Base-by-base conservation (phyloP, 495 filamentous ascomycete species). In the Terfezia boudieri region DNA sequence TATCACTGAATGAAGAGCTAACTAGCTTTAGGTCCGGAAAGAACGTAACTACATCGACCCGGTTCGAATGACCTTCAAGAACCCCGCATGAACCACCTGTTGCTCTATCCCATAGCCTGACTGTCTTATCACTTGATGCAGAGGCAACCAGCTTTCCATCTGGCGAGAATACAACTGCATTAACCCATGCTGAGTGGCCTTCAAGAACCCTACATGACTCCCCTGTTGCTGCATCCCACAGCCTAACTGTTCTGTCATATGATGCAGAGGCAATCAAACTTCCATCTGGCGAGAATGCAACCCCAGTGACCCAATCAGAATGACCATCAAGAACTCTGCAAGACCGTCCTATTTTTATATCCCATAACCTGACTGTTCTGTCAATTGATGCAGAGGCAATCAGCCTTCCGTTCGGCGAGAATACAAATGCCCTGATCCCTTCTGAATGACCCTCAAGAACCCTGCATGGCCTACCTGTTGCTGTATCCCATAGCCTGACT, bases 261-360 rank as follows among this genome's bases (percentile, higher is more conserved):
- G 64, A 69, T 17, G 51, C 61, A 9, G 68, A 70, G 11, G 57
- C 64, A 0, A 72, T 9, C 14, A 65, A 55, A 50, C 57, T 59
- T 36, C 60, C 56, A 55, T 73, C 61, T 8, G 56, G 65, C 11
- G 69, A 71, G 60, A 69, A 73, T 9, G 63, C 62, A 2, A 70
- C 62, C 6, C 48, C 61, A 49, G 8, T 56, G 48, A 69, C 60
- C 10, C 1, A 43, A 43, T 43, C 38, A 1, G 38, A 11, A 16
- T 43, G 38, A 16, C 38, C 38, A 0, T 10, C 16, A 16, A 43
- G 16, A 23, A 67, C 55, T n/a, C 67, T 70, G 0, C 58, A 58
- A 41, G 71, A 60, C 49, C 43, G 0, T 5, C 64, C 69, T 22
- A 49, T 61, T 2, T 10, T 1, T 11, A 2, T 16, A 11, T 10